phyloP scores from a whole-genome alignment of 441 rosid species.

The Gossypium davidsonii region DNA sequence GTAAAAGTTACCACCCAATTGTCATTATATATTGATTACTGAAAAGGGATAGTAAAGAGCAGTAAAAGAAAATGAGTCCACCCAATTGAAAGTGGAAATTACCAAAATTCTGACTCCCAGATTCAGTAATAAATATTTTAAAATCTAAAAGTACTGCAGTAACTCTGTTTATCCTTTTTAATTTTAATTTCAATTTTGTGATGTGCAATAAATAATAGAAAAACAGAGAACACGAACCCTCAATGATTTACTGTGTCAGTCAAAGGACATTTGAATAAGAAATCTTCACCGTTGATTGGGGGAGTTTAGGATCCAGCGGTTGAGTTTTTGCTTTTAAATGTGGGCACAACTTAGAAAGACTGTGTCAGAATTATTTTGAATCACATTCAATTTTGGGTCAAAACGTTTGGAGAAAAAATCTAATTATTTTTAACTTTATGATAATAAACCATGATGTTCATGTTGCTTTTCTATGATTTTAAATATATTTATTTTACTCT shows the following conservation, averaged over 20 bases:
- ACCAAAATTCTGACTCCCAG: neutral
- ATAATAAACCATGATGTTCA: neutral
- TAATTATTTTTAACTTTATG: neutral
- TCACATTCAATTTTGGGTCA: neutral
- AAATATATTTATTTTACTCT: no score
- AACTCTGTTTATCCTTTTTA: neutral
- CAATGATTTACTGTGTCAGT: constrained; percentile 1
- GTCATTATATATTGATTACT: no score
- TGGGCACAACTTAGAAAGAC: neutral
- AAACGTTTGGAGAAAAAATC: neutral
- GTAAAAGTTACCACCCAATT: no score
- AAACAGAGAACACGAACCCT: neutral
- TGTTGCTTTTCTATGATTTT: no score
- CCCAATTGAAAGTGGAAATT: neutral
- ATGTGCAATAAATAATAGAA: neutral
- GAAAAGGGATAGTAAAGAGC: no score
- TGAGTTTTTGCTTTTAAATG: neutral
- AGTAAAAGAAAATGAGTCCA: neutral
- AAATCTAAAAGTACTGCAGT: neutral
- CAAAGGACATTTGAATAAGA: neutral
- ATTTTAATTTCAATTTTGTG: neutral
- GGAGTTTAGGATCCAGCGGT: neutral
- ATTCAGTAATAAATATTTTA: neutral
- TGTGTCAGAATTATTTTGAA: neutral
- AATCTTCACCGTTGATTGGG: neutral